Base-by-base conservation (phyloP, 2,329 filamentous ascomycete species). In the Aspergillus sojae region DNA sequence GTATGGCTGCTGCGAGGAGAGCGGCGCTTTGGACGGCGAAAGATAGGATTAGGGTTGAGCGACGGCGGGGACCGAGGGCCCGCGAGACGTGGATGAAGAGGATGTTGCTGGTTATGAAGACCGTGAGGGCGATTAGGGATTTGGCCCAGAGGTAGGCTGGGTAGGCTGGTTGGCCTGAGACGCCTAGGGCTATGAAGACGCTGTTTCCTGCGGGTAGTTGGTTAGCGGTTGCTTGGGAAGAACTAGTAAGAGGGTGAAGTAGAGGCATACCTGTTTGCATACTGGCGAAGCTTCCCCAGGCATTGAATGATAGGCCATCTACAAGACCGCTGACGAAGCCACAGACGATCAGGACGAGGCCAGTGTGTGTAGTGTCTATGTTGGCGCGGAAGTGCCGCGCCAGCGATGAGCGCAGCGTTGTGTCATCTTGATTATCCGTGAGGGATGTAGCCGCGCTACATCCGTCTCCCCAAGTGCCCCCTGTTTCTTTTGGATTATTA, bases 111-210 rank as follows among this genome's bases (percentile, higher is more conserved):
- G 71, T 21, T n/a, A 79, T 63, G 67, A 80, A 82, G 36, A 75
- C 70, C 9, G 63, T 65, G 1, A 82, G 70, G n/a, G 79, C 73
- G 23, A 77, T 76, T 39, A 81, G 73, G 4, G 78, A 79, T 65
- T 81, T 81, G 64, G 77, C 75, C 75, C 79, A 81, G 50, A 77
- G 76, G 58, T 77, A 78, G 6, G 72, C 69, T 36, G 79, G 78
- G 41, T 75, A 74, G 34, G 70, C 66, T n/a, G 79, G 79, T 63
- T 80, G 78, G 11, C 77, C 74, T 6, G 77, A 77, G n/a, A 69
- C 72, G 52, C 80, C 79, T 5, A 82, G 73, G 14, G 77, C 80
- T 19, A 81, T 73, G 66, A 81, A 82, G 55, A 82, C 71, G 7
- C 77, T 78, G 66, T 81, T 82, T 41, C 80, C 80, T 81, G 39